These are phyloP conservation scores for Hypoxylon sp. DNA, from an alignment of 2,329 filamentous ascomycete species.

Conservation along the genomic window DNA sequence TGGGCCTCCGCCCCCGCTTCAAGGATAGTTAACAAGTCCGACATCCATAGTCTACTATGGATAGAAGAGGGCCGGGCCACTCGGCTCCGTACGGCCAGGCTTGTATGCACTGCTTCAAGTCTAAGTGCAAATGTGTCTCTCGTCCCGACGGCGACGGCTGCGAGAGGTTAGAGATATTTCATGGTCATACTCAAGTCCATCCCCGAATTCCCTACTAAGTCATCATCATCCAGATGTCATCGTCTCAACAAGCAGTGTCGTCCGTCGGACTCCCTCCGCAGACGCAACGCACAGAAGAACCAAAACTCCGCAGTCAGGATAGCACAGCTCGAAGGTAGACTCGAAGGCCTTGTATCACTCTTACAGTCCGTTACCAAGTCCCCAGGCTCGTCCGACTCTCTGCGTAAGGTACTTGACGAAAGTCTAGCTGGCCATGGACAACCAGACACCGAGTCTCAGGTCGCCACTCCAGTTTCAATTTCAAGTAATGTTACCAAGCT, in stretches of 20 bases:
- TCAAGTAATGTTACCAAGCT: constrained; percentile 1
- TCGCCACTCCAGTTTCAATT: constrained; percentile 18
- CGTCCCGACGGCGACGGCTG: constrained; percentile 41
- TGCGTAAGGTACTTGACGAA: constrained; percentile 27
- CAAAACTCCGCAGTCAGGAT: constrained; percentile 54
- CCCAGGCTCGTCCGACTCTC: constrained; percentile 22
- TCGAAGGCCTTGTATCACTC: constrained; percentile 53
- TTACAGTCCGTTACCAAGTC: constrained; percentile 50
- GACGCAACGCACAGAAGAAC: constrained; percentile 48
- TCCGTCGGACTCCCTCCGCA: constrained; percentile 55
- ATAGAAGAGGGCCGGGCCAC: constrained; percentile 25
- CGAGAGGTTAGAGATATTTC: constrained; percentile 35
- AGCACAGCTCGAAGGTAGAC: constrained; percentile 55
- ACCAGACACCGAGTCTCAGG: constrained; percentile 7
- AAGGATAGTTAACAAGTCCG: neutral
- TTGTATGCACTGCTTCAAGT: constrained; percentile 48
- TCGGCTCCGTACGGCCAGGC: constrained; percentile 46
- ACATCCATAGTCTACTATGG: constrained; percentile 8
- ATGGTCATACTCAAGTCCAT: neutral
- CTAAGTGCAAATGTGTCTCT: constrained; percentile 47
- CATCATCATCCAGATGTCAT: constrained; percentile 49
- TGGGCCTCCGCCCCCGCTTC: constrained; percentile 10
- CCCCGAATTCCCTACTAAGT: constrained; percentile 12
- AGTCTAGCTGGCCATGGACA: constrained; percentile 11
- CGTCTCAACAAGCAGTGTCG: constrained; percentile 56